phyloP scores from a whole-genome alignment of 1,284 basidiomycete genomes.

The Apiotrichum akiyoshidainum region DNA sequence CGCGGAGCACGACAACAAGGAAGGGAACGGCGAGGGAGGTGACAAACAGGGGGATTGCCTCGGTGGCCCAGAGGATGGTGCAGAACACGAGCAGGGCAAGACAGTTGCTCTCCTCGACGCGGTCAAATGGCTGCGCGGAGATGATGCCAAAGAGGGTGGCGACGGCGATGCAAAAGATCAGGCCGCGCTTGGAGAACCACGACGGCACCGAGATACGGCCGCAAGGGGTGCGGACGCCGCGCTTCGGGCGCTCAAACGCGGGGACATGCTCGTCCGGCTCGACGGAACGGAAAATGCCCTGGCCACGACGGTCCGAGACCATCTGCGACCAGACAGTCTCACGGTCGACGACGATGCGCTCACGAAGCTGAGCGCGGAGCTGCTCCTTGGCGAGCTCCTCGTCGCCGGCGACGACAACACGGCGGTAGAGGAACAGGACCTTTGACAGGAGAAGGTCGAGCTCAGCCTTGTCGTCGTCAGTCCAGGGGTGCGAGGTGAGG shows the following conservation, averaged over 20 bases:
- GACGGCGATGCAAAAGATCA: conserved; percentile 62
- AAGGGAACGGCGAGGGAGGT: conserved; percentile 88
- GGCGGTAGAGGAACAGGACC: conserved; percentile 75
- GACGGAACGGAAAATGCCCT: conserved; percentile 69
- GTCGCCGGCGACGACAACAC: conserved; percentile 80
- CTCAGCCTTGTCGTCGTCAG: conserved; percentile 60
- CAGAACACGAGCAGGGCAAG: conserved; percentile 87
- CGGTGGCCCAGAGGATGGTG: conserved; percentile 93
- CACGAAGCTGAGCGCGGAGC: conserved; percentile 81
- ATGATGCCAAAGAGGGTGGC: conserved; percentile 62
- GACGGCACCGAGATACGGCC: conserved; percentile 56
- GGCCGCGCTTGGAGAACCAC: conserved; percentile 62
- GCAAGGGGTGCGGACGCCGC: conserved; percentile 58
- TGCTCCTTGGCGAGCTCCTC: conserved; percentile 69
- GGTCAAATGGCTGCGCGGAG: conserved; percentile 61
- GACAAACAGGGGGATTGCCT: conserved; percentile 95
- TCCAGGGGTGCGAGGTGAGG: conserved; percentile 68
- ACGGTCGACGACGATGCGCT: conserved; percentile 60
- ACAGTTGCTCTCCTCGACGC: conserved; percentile 81
- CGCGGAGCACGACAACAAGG: conserved; percentile 78
- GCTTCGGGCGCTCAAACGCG: conserved; percentile 53
- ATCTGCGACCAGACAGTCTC: conserved; percentile 90
- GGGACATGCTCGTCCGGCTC: conserved; percentile 56
- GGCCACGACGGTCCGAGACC: conserved; percentile 61
- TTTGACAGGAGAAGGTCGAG: conserved; percentile 63